A percentile compares a stretch with the other conserved stretches of the same genome.
phyloP scores from a whole-genome alignment of 2,329 filamentous ascomycete species.

The Penicillium sp. region DNA sequence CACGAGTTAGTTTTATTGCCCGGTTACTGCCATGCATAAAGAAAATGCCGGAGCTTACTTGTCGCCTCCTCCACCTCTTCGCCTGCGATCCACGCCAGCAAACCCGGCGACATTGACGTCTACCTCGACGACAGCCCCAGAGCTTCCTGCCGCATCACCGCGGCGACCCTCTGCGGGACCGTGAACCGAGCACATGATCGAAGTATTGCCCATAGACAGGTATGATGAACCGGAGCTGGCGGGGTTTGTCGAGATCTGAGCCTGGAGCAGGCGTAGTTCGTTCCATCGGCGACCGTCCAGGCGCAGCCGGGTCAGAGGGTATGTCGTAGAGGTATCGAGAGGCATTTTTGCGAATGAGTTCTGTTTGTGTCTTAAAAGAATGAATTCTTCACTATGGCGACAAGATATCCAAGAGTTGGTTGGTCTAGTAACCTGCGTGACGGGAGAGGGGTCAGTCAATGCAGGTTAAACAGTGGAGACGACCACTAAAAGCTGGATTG shows the following conservation, averaged over 20 bases:
- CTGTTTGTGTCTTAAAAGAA: background rate
- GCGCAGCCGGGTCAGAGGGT: constrained; percentile 79
- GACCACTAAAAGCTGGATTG: background rate
- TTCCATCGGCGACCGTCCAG: constrained; percentile 92
- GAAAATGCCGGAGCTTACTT: constrained; percentile 57
- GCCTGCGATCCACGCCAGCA: constrained; percentile 80
- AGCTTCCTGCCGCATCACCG: constrained; percentile 45
- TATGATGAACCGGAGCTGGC: constrained; percentile 91
- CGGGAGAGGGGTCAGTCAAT: background rate
- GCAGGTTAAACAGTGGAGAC: background rate
- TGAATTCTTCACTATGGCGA: background rate
- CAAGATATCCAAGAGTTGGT: background rate
- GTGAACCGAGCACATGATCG: constrained; percentile 88
- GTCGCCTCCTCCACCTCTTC: constrained; percentile 67
- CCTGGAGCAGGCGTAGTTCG: constrained; percentile 84
- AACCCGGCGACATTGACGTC: constrained; percentile 86
- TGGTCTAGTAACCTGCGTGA: background rate
- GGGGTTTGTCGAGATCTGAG: constrained; percentile 87
- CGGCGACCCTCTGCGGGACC: constrained; percentile 74
- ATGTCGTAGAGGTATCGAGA: constrained; percentile 89
- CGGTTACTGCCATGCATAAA: background rate
- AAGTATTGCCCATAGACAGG: constrained; percentile 96
- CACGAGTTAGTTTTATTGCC: background rate
- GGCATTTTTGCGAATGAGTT: constrained; percentile 64
- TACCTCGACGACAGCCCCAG: constrained; percentile 70